Evolutionary conservation across 148 eudicot species (phyloP), one percentile per base, ranked within the genome.

Genomic region (Heliamphora exappendiculata): DNA sequence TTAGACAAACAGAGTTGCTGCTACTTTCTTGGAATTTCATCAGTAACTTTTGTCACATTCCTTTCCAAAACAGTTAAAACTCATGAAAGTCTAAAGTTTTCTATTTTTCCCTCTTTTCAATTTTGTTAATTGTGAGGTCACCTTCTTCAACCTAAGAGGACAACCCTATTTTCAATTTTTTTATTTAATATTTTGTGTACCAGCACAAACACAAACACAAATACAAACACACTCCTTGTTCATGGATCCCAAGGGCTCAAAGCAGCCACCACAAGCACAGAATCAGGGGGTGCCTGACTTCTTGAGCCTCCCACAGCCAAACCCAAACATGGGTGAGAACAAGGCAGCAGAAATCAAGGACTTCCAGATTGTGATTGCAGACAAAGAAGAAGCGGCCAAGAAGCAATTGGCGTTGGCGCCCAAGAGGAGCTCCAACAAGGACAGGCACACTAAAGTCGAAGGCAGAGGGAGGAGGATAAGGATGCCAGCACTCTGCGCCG

Each of bases 401-500:
- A 80, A 87, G 39, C 84, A 78, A 24, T 73, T 89, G 29, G 91
- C 85, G 28, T 73, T 89, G 29, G 91, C 85, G 2, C 93, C 96
- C 0, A 91, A 91, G 55, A 75, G 91, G 22, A 84, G 59, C 53
- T 84, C 96, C 39, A 91, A 85, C 84, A 91, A 91, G 74, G 96
- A 91, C 74, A 73, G 96, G 6, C 96, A 91, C 79, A 91, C 89
- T 0, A 91, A 91, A 65, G 96, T 91, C 4, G 96, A 91, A 77
- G 96, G 96, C n/a, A 75, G 93, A 57, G 97, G 93, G 1, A 72
- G 93, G 53, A 82, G 97, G 78, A 89, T 91, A 26, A 72, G 97
- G 78, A 89, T 91, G 93, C 93, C 97, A 0, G 93, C 97, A 19
- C 81, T 88, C 5, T 91, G 93, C 63, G 93, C 91, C 1, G 97